A percentile compares a stretch with the other conserved stretches of the same genome.
Evolutionary conservation across 1,139 yeast species (phyloP).

Genomic region (Candida sanyaensis): DNA sequence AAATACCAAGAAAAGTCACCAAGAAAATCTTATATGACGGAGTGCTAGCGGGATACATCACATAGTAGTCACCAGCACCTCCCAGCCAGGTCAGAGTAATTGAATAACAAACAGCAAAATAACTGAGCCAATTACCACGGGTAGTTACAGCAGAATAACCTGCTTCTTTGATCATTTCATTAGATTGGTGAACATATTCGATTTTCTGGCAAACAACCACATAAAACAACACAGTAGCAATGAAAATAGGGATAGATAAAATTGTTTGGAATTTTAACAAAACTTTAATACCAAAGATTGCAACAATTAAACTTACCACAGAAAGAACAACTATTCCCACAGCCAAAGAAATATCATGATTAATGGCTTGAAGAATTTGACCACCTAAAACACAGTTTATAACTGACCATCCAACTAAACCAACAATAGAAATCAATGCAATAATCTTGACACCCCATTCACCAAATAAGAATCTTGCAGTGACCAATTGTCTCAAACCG

Average conservation of each 20-base stretch:
- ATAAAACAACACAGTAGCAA: conserved; percentile 69
- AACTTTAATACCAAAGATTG: conserved; percentile 44
- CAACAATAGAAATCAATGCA: conserved; percentile 34
- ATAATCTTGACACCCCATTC: conserved; percentile 40
- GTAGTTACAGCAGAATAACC: conserved; percentile 33
- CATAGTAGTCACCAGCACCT: conserved; percentile 80
- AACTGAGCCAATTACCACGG: conserved; percentile 69
- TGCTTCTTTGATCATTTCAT: conserved; percentile 22
- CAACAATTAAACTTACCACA: conserved; percentile 29
- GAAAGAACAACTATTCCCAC: conserved; percentile 36
- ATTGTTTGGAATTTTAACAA: conserved; percentile 67
- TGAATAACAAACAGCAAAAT: conserved; percentile 73
- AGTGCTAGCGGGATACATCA: conserved; percentile 74
- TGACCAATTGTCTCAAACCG: conserved; percentile 45
- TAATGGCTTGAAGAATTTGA: conserved; percentile 31
- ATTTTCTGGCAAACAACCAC: conserved; percentile 62
- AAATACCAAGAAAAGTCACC: conserved; percentile 67
- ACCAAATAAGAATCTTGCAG: conserved; percentile 41
- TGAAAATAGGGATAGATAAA: conserved; percentile 69
- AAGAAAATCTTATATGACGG: conserved; percentile 55
- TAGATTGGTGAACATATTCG: conserved; percentile 37
- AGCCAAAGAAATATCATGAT: conserved; percentile 22
- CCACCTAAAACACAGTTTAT: conserved; percentile 44
- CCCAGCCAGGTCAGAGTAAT: conserved; percentile 91
- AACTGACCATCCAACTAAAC: conserved; percentile 45